Evolutionary conservation across 805 yeast genomes (phyloP), one percentile per base, ranked within the genome.

Genomic region (Saccharomycopsis schoenii): DNA sequence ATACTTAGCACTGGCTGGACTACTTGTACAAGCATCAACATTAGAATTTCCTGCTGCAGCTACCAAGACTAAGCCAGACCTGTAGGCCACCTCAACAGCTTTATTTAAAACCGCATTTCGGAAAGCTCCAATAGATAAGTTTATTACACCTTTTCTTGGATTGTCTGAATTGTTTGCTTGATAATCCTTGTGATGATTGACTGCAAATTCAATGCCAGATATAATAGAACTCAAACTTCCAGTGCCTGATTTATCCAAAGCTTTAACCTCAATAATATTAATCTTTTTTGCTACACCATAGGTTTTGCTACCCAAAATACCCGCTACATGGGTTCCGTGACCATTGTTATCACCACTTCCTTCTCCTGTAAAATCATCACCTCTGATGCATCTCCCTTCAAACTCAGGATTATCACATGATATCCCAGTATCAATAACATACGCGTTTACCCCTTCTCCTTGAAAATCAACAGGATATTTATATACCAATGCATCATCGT

Each of bases 261-360:
- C 91, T 68, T 91, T 92, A 12, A 93, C 83, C 29, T 87, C 94
- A 10, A 88, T 75, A 9, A 91, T 69, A 10, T 76, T 75, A 15
- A 81, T 82, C 50, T 80, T 72, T 70, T 92, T 91, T 17, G 96
- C 89, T 2, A 89, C 94, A 6, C 97, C 97, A 73, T 76, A 91
- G 1, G 84, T 82, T 59, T 74, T 77, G 1, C 97, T 88, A 0
- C 93, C 97, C 60, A 89, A 80, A 12, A 89, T 75, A 2, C 97
- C 97, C 0, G 97, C 96, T 56, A 92, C 96, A 72, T 91, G 97
- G 0, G 97, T 89, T 0, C 97, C 97, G 71, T 91, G 97, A 0
- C 97, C 97, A 66, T 85, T 85, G 10, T 73, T 73, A 69, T 92
- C 97, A 6, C 88, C 89, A 0, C 76, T 68, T 0, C 83, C 82